Evolutionary conservation across 169 alveolate species (phyloP).

Genomic region (Sarcocystis neurona): DNA sequence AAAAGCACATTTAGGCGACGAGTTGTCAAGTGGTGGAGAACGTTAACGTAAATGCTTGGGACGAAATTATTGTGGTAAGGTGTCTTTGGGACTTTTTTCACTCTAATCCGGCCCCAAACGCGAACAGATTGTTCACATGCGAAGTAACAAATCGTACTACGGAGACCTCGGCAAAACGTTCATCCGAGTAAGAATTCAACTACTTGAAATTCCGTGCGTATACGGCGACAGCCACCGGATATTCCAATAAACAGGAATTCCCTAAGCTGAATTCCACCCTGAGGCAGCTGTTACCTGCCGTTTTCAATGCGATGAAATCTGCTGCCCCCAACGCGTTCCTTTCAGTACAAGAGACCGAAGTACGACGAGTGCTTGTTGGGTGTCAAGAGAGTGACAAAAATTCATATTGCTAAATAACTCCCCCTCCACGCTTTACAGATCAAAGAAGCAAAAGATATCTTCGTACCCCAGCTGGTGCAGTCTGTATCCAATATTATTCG

Average conservation of each 20-base stretch:
- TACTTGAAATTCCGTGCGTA: too few relatives aligned
- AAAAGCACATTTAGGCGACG: background rate
- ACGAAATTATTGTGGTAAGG: background rate
- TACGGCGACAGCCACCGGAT: background rate
- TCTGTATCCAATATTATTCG: background rate
- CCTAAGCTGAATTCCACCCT: background rate
- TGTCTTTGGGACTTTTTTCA: background rate
- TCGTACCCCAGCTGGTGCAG: slow-evolving; percentile 17
- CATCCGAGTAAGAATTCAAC: background rate
- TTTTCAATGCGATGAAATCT: background rate
- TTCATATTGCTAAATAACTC: too few relatives aligned
- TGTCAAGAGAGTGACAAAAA: too few relatives aligned
- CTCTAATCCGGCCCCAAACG: background rate
- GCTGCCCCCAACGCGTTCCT: slow-evolving; percentile 1
- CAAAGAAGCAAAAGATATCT: slow-evolving; percentile 23
- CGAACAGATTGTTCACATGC: background rate
- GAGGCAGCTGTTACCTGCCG: background rate
- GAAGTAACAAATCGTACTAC: background rate
- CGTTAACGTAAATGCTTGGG: background rate
- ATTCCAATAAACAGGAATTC: background rate
- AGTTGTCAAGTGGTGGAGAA: background rate
- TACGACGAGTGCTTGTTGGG: background rate
- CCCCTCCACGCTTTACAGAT: background rate
- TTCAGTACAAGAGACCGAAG: background rate
- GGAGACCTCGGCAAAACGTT: slow-evolving; percentile 17